Evolutionary conservation across 805 yeast species (phyloP), one percentile per base, ranked within the genome.

Genomic region (Torulaspora franciscae): DNA sequence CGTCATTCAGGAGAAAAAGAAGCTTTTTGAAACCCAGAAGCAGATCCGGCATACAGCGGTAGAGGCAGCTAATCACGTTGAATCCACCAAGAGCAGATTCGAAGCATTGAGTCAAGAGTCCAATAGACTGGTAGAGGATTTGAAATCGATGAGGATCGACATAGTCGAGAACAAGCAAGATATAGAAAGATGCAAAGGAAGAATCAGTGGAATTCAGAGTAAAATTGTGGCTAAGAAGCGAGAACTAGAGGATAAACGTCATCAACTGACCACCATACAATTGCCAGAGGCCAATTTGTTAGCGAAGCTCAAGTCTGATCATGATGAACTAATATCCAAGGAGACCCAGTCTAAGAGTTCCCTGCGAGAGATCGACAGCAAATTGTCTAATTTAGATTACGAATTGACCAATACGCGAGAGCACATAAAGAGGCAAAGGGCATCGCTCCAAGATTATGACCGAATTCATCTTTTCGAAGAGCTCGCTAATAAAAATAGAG

Each of bases 401-500:
- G 75, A 73, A 46, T 60, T 71, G 15, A 55, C 72, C 27, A 62
- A 62, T 11, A 47, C 69, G 8, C 56, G 67, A 27, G 49, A 51
- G 17, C 70, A 72, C 40, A 51, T 71, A 0, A 64, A 58, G 3
- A 56, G 54, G 2, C 51, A 74, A 19, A 67, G 71, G 44, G 62
- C 66, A 6, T 65, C 66, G 17, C 58, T 73, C 27, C 61, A 61
- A 24, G 69, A 77, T 7, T 72, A 68, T 10, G 90, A 83, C 58
- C 74, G 75, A 54, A 57, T 83, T 2, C 68, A 67, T 11, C 55
- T 77, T 3, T 58, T 83, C 19, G 73, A 74, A 48, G 54, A 52
- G 6, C 53, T 46, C 3, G 51, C 46, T 38, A 13, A 36, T 9
- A 14, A 22, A 10, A 29, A 30, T n/a, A 32, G 25, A 14, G 23